phyloP scores from a whole-genome alignment of 495 filamentous ascomycete genomes.

The Penicillium canescens region DNA sequence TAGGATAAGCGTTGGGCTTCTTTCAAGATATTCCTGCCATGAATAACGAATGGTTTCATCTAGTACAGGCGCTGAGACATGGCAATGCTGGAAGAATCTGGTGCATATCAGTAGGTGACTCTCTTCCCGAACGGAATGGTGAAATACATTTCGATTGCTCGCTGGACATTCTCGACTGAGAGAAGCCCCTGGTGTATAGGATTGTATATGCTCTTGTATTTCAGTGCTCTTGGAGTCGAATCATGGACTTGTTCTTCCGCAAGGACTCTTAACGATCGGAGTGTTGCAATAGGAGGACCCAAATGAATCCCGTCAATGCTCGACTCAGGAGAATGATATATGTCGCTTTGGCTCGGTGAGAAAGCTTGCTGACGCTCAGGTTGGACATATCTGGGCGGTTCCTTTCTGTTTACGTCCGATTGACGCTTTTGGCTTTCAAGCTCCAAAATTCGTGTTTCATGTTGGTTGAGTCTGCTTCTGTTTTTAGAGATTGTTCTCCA shows the following conservation, averaged over 20 bases:
- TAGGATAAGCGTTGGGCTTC: conserved; percentile 11
- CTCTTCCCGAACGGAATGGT: neutral
- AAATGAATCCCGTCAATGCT: conserved; percentile 14
- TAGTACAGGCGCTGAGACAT: conserved; percentile 15
- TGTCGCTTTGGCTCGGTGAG: conserved; percentile 4
- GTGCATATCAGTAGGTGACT: neutral
- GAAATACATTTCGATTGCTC: conserved; percentile 12
- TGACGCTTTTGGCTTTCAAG: neutral
- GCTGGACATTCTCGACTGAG: conserved; percentile 5
- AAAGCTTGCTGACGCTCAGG: neutral
- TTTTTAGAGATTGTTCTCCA: neutral
- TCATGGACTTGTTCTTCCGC: neutral
- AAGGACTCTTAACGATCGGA: conserved; percentile 14
- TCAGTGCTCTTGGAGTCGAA: too few species aligned
- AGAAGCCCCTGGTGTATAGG: conserved; percentile 6
- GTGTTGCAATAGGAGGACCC: conserved; percentile 19
- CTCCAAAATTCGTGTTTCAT: conserved; percentile 17
- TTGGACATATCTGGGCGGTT: too few species aligned
- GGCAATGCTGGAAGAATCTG: conserved; percentile 20
- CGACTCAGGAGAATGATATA: conserved; percentile 3
- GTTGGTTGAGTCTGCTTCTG: conserved; percentile 15
- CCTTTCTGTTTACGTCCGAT: too few species aligned
- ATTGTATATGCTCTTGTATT: conserved; percentile 1
- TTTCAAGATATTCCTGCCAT: conserved; percentile 2
- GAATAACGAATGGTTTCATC: conserved; percentile 10